Evolutionary conservation across 2,329 filamentous ascomycete genomes (phyloP).

Genomic region (Xylaria sp.): DNA sequence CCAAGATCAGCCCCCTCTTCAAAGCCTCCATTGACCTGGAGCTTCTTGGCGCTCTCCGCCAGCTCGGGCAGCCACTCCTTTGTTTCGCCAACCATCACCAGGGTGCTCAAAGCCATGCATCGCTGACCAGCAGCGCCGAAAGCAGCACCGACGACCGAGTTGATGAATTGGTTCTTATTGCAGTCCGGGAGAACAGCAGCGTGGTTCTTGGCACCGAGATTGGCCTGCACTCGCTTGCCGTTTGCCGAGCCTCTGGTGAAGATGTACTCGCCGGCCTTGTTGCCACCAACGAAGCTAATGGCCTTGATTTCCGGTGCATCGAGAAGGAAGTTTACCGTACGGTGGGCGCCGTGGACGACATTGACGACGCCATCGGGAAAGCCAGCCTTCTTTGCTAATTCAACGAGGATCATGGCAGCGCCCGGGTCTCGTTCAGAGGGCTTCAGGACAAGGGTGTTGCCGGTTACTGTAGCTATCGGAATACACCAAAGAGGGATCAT

Average conservation of each 20-base stretch:
- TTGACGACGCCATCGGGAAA: constrained; percentile 87
- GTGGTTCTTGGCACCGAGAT: constrained; percentile 90
- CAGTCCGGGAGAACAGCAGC: constrained; percentile 85
- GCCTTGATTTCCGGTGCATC: constrained; percentile 89
- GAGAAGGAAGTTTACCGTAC: constrained; percentile 86
- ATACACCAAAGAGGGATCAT: constrained; percentile 96
- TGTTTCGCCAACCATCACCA: constrained; percentile 86
- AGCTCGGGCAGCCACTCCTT: constrained; percentile 85
- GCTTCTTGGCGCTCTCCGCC: constrained; percentile 76
- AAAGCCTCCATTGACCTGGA: constrained; percentile 83
- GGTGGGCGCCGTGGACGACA: constrained; percentile 82
- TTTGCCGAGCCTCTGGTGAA: constrained; percentile 81
- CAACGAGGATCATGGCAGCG: constrained; percentile 85
- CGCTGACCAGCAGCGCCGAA: constrained; percentile 87
- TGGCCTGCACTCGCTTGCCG: constrained; percentile 89
- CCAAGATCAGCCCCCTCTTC: constrained; percentile 83
- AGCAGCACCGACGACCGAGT: constrained; percentile 83
- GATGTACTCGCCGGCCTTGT: constrained; percentile 91
- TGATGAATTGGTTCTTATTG: constrained; percentile 91
- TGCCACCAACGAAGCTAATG: constrained; percentile 85
- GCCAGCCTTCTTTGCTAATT: constrained; percentile 81
- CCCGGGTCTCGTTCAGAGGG: constrained; percentile 87
- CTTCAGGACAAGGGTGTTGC: constrained; percentile 87
- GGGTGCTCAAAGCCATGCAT: constrained; percentile 86
- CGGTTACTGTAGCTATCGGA: constrained; percentile 83